These are phyloP conservation scores for Mollisia scopiformis DNA, from an alignment of 2,329 filamentous ascomycete species.

Conservation along the genomic window DNA sequence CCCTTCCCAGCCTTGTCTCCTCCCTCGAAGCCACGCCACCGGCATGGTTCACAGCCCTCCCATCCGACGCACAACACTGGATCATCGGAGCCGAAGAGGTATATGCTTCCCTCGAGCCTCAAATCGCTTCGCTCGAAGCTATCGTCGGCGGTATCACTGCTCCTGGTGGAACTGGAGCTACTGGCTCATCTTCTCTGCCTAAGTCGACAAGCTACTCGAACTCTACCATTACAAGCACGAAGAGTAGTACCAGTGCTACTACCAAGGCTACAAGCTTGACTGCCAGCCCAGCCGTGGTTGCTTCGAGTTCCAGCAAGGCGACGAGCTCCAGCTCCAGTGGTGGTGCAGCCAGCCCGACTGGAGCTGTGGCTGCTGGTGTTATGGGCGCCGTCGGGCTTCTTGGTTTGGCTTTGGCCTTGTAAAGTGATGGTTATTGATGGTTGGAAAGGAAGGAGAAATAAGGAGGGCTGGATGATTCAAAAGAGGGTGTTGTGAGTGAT, in stretches of 20 bases:
- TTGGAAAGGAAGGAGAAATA: background rate
- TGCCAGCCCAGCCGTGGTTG: background rate
- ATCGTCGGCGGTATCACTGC: conserved; percentile 6
- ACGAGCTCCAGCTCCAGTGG: background rate
- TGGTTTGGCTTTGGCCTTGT: conserved; percentile 22
- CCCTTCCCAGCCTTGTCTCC: background rate
- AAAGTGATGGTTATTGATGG: background rate
- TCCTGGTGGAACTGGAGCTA: background rate
- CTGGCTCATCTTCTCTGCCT: background rate
- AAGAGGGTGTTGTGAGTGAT: too few species aligned
- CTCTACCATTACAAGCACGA: background rate
- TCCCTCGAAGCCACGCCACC: background rate
- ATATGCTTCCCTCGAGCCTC: conserved; percentile 1
- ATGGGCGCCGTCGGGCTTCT: conserved; percentile 23
- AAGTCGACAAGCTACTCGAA: background rate
- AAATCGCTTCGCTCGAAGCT: conserved; percentile 5
- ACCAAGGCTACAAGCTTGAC: conserved; percentile 11
- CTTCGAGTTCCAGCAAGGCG: background rate
- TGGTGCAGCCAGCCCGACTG: conserved; percentile 15
- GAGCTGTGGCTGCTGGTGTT: conserved; percentile 17
- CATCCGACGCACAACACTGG: conserved; percentile 13
- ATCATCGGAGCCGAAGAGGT: background rate
- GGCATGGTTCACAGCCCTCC: conserved; percentile 12
- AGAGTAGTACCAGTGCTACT: background rate
- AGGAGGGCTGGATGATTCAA: background rate